Conservation (phyloP, 345 rosid genomes). For the Citrus medica region DNA sequence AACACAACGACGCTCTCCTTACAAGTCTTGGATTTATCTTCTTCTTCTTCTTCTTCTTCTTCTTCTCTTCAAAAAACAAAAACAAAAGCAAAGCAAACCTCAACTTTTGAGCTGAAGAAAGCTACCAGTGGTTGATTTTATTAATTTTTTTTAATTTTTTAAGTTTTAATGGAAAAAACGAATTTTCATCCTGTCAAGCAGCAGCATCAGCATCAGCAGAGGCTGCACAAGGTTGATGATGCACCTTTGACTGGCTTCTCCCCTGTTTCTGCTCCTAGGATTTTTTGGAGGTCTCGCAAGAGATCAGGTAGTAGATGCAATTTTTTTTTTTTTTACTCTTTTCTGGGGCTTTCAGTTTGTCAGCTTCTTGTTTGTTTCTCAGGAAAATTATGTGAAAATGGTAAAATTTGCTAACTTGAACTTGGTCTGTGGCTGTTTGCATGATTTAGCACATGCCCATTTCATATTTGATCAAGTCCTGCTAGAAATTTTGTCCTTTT, state of each 20-base stretch:
- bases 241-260: constrained; percentile 62
- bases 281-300: constrained; percentile 77
- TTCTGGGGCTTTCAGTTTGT: constrained; percentile 4
- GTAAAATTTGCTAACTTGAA: background rate
- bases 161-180: constrained; percentile 30
- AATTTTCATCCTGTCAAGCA: background rate
- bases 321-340: background rate
- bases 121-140: background rate
- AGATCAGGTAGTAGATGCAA: constrained; percentile 51
- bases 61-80: background rate
- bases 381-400: background rate
- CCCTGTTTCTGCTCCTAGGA: constrained; percentile 60
- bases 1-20: no score
- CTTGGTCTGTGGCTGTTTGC: background rate
- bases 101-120: background rate
- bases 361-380: background rate
- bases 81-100: background rate
- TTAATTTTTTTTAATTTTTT: background rate
- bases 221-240: constrained; percentile 26
- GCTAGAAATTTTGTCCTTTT: background rate
- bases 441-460: background rate
- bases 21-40: background rate
- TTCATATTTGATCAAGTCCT: background rate
- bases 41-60: background rate
- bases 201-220: background rate